These are phyloP conservation scores for Colletotrichum truncatum DNA, from an alignment of 2,329 filamentous ascomycete genomes.

Conservation along the genomic window DNA sequence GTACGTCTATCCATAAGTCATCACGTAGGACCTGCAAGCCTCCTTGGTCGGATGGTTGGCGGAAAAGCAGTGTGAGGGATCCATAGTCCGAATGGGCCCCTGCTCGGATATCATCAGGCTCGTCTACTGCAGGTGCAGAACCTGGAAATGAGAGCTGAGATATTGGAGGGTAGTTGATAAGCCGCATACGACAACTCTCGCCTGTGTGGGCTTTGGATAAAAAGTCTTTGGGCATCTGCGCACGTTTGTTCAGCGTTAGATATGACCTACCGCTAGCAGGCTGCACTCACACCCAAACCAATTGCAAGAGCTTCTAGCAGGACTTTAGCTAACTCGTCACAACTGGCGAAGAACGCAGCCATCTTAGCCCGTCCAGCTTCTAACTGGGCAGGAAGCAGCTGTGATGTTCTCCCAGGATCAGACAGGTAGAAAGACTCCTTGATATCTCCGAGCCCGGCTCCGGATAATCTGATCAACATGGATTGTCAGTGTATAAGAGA, in stretches of 20 bases:
- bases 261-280: background rate
- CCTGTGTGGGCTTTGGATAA: constrained; percentile 61
- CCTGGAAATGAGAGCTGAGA: constrained; percentile 70
- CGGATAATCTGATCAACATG: constrained; percentile 18
- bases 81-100: constrained; percentile 93
- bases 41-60: constrained; percentile 75
- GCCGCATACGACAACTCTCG: constrained; percentile 45
- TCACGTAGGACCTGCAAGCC: constrained; percentile 83
- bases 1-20: constrained; percentile 56
- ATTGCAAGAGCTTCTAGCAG: constrained; percentile 65
- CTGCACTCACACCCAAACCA: constrained; percentile 70
- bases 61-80: constrained; percentile 80
- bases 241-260: background rate
- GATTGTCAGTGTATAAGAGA: background rate
- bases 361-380: constrained; percentile 8
- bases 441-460: constrained; percentile 26
- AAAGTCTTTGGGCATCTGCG: constrained; percentile 54
- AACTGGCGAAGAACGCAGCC: constrained; percentile 20
- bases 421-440: constrained; percentile 32
- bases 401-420: constrained; percentile 12
- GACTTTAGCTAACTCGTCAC: constrained; percentile 15
- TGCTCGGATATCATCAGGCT: constrained; percentile 75
- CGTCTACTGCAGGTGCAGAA: constrained; percentile 39
- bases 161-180: constrained; percentile 72
- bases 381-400: constrained; percentile 19